A percentile compares a stretch with the other conserved stretches of the same genome.
Conservation (phyloP, 108 stramenopile species). For the Nitzschia putrida region DNA sequence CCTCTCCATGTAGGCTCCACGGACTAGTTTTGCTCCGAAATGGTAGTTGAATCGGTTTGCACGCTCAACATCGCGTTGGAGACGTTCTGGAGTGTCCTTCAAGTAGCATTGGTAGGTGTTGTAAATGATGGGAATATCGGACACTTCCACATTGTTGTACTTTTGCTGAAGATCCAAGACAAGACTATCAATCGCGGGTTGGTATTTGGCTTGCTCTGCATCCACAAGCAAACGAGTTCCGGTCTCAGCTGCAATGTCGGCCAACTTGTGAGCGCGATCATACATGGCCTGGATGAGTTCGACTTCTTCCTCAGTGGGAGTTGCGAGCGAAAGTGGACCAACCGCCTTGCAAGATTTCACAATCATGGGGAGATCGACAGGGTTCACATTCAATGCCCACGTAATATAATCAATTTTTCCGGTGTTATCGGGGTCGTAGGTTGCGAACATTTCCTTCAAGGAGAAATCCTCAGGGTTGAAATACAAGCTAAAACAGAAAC, state of each 20-base stretch:
- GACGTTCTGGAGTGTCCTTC: constrained; percentile 67
- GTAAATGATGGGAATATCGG: constrained; percentile 74
- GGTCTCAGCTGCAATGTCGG: constrained; percentile 58
- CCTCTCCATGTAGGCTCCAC: constrained; percentile 96
- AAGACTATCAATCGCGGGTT: constrained; percentile 95
- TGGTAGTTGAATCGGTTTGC: constrained; percentile 71
- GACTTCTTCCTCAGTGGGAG: constrained; percentile 84
- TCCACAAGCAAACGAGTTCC: constrained; percentile 92
- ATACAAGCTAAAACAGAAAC: constrained; percentile 21
- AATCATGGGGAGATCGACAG: constrained; percentile 55
- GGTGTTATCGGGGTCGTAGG: constrained; percentile 57
- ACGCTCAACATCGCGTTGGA: constrained; percentile 82
- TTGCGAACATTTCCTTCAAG: constrained; percentile 50
- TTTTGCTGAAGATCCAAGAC: constrained; percentile 74
- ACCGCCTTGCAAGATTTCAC: constrained; percentile 50
- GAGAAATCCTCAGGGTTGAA: constrained; percentile 40
- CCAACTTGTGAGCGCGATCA: constrained; percentile 66
- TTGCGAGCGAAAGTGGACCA: constrained; percentile 73
- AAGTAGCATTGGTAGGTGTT: constrained; percentile 96
- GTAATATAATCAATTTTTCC: constrained; percentile 81
- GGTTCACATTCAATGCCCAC: constrained; percentile 67
- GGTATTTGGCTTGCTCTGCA: constrained; percentile 94
- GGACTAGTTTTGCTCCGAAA: constrained; percentile 95
- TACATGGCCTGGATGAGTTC: constrained; percentile 74
- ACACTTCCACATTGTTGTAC: constrained; percentile 57